phyloP scores from a whole-genome alignment of 345 rosid genomes.

The Eucalyptus pauciflora region DNA sequence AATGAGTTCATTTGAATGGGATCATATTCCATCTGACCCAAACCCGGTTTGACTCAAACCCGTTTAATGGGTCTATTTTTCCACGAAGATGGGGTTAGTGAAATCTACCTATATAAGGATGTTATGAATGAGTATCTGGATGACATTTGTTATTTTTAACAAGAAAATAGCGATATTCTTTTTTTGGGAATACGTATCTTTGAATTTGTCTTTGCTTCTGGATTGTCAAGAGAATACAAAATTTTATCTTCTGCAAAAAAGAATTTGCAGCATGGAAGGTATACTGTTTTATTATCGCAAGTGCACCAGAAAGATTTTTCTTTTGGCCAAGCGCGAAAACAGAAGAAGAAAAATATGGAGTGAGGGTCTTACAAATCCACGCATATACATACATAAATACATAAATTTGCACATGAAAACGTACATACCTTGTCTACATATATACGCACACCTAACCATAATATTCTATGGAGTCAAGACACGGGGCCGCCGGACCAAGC shows the following conservation, averaged over 20 bases:
- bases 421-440: background rate
- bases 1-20: background rate
- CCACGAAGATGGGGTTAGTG: background rate
- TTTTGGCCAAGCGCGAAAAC: background rate
- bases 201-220: background rate
- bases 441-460: background rate
- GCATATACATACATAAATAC: background rate
- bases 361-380: background rate
- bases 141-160: background rate
- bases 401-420: background rate
- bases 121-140: background rate
- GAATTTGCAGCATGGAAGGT: background rate
- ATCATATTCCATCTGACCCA: no score
- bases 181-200: background rate
- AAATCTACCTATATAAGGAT: background rate
- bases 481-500: background rate
- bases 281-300: background rate
- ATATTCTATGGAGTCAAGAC: background rate
- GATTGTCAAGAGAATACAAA: background rate
- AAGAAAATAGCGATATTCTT: background rate
- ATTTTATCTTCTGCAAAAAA: background rate
- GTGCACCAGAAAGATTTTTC: background rate
- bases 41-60: background rate
- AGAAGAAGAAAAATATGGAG: background rate
- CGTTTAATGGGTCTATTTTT: background rate